Conservation (phyloP, 805 yeast genomes). For the Candida ascalaphidarum region DNA sequence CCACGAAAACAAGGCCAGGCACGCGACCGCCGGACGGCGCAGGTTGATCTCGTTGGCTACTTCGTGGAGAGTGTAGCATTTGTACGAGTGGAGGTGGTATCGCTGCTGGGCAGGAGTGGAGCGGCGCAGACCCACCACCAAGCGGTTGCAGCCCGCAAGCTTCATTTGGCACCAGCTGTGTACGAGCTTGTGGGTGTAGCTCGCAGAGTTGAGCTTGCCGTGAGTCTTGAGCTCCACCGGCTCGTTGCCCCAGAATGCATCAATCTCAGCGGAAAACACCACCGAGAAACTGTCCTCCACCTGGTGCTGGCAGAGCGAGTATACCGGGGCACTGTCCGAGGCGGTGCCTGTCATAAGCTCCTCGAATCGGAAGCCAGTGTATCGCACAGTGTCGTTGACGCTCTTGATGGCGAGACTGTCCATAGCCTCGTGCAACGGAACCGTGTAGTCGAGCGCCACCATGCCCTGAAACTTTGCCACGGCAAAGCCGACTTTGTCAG, state of each 20-base stretch:
- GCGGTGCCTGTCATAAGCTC: slow-evolving; percentile 6
- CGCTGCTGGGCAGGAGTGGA: no score
- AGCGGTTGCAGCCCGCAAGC: no score
- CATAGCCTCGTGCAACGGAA: no score
- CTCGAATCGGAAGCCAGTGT: slow-evolving; percentile 17
- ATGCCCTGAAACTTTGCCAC: slow-evolving; percentile 10
- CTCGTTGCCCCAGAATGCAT: slow-evolving; percentile 6
- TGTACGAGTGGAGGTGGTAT: no score
- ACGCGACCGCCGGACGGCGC: no score
- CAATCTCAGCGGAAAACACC: slow-evolving; percentile 16
- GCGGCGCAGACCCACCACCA: no score
- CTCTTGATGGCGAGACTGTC: no score
- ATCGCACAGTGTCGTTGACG: slow-evolving; percentile 7
- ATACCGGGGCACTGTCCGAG: slow-evolving; percentile 2
- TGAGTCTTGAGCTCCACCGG: slow-evolving; percentile 19
- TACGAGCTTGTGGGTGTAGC: background rate
- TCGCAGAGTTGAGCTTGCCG: background rate
- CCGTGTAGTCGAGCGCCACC: slow-evolving; percentile 7
- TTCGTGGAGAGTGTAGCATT: no score
- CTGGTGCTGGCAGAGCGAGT: slow-evolving; percentile 8
- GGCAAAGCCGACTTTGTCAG: slow-evolving; percentile 8
- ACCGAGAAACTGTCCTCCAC: slow-evolving; percentile 5
- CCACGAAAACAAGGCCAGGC: no score
- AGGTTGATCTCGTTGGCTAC: no score
- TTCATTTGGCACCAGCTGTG: no score